Evolutionary conservation across 495 filamentous ascomycete genomes (phyloP).

Genomic region (Neurospora cerealis): DNA sequence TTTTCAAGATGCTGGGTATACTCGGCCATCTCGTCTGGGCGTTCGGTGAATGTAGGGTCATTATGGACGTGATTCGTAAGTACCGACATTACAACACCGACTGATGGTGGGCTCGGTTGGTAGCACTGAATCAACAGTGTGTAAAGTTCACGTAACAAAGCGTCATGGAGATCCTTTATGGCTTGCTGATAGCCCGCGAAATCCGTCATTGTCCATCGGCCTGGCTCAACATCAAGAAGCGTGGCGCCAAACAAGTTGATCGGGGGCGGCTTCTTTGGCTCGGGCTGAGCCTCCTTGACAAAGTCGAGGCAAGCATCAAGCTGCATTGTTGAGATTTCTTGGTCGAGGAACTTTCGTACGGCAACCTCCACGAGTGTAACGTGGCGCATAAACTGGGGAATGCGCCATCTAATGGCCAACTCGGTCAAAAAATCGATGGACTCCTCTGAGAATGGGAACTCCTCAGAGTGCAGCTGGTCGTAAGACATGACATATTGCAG

Average conservation of each 20-base stretch:
- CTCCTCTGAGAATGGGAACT: constrained; percentile 66
- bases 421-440: constrained; percentile 79
- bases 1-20: constrained; percentile 61
- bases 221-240: constrained; percentile 34
- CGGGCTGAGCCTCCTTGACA: constrained; percentile 58
- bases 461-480: constrained; percentile 40
- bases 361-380: constrained; percentile 80
- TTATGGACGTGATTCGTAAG: constrained; percentile 72
- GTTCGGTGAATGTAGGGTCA: constrained; percentile 65
- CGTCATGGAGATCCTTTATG: constrained; percentile 66
- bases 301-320: constrained; percentile 75
- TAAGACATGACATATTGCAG: constrained; percentile 61
- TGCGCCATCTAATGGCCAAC: constrained; percentile 77
- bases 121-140: constrained; percentile 79
- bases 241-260: constrained; percentile 29
- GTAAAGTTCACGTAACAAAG: constrained; percentile 78
- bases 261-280: constrained; percentile 40
- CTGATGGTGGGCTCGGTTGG: constrained; percentile 68
- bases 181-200: constrained; percentile 64
- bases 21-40: constrained; percentile 54
- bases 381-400: constrained; percentile 73
- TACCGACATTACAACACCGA: constrained; percentile 73
- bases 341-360: constrained; percentile 73
- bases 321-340: constrained; percentile 69
- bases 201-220: constrained; percentile 73